Evolutionary conservation across 2,329 filamentous ascomycete species (phyloP).

Genomic region (Simplicillium sp.): DNA sequence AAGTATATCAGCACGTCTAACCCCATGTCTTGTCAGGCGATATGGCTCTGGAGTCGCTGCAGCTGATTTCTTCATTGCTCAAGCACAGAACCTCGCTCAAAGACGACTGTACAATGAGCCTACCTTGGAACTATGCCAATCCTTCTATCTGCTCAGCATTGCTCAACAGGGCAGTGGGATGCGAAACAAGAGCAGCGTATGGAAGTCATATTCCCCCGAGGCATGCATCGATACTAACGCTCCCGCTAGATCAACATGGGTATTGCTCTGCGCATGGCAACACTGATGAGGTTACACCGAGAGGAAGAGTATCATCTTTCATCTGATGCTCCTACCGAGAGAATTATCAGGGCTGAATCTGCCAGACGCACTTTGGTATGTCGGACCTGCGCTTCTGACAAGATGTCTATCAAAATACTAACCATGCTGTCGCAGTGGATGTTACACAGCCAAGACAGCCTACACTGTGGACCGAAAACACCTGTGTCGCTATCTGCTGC

Average conservation of each 20-base stretch:
- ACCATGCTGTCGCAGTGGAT: conserved; percentile 35
- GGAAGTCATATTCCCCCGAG: conserved; percentile 11
- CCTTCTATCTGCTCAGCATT: conserved; percentile 48
- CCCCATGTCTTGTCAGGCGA: conserved; percentile 33
- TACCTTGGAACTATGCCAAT: conserved; percentile 46
- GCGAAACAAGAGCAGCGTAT: conserved; percentile 43
- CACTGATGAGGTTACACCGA: conserved; percentile 42
- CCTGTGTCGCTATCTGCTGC: conserved; percentile 40
- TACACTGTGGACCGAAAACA: conserved; percentile 42
- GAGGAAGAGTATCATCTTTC: conserved; percentile 41
- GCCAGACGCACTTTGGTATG: conserved; percentile 45
- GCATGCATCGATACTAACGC: neutral
- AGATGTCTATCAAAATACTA: neutral
- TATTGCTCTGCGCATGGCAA: conserved; percentile 45
- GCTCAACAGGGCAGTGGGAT: conserved; percentile 48
- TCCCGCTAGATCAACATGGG: conserved; percentile 41
- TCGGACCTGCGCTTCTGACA: conserved; percentile 6
- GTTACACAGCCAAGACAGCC: conserved; percentile 48
- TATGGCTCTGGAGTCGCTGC: conserved; percentile 42
- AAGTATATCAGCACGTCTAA: conserved; percentile 46
- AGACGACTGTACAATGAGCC: conserved; percentile 42
- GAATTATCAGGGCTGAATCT: conserved; percentile 42
- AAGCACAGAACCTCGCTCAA: conserved; percentile 35
- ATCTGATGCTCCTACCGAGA: conserved; percentile 29
- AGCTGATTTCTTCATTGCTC: conserved; percentile 43